A percentile compares a stretch with the other conserved stretches of the same genome.
These are phyloP conservation scores for Pseudogymnoascus sp. DNA, from an alignment of 2,329 filamentous ascomycete genomes.

Conservation along the genomic window DNA sequence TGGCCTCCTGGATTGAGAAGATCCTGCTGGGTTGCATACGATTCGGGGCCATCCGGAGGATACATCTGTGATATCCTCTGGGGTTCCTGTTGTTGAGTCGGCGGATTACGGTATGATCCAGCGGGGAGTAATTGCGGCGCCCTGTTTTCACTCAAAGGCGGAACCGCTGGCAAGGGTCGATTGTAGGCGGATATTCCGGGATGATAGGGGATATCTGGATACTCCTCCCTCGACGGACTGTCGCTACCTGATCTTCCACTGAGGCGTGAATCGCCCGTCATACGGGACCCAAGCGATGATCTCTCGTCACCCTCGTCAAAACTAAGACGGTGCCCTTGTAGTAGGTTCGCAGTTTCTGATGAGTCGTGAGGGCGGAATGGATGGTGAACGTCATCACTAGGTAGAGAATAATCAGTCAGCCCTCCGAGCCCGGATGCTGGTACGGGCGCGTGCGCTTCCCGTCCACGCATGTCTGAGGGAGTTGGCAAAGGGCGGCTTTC, in stretches of 20 bases:
- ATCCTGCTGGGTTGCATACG: slow-evolving; percentile 40
- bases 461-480: slow-evolving; percentile 30
- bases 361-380: slow-evolving; percentile 40
- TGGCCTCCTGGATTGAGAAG: slow-evolving; percentile 30
- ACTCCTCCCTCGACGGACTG: slow-evolving; percentile 61
- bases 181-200: slow-evolving; percentile 63
- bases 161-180: slow-evolving; percentile 56
- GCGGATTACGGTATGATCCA: slow-evolving; percentile 51
- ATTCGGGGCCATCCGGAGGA: slow-evolving; percentile 23
- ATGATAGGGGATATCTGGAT: slow-evolving; percentile 89
- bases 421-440: slow-evolving; percentile 23
- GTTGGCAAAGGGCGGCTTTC: slow-evolving; percentile 42
- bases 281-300: slow-evolving; percentile 46
- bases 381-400: slow-evolving; percentile 45
- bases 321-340: slow-evolving; percentile 66
- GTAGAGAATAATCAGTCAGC: slow-evolving; percentile 31
- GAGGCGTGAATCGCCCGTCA: slow-evolving; percentile 36
- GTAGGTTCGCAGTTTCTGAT: slow-evolving; percentile 72
- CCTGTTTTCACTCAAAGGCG: slow-evolving; percentile 38
- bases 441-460: slow-evolving; percentile 22
- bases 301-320: slow-evolving; percentile 90
- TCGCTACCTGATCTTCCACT: slow-evolving; percentile 45
- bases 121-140: slow-evolving; percentile 41
- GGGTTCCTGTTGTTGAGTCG: slow-evolving; percentile 38
- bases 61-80: slow-evolving; percentile 35